Conservation (phyloP, 2,329 filamentous ascomycete species). For the Neocucurbitaria cava region DNA sequence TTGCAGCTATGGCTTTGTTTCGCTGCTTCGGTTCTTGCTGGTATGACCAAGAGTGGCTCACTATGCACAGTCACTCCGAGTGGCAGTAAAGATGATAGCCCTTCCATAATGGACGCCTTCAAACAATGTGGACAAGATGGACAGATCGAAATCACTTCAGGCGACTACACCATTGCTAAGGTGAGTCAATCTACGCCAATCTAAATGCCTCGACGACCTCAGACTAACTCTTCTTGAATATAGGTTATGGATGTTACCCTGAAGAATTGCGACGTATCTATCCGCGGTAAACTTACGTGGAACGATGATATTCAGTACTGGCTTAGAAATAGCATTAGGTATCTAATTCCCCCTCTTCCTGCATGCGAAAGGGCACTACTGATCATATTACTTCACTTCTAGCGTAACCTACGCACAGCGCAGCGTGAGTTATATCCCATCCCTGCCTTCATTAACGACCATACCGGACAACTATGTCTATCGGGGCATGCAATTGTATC, state of each 20-base stretch:
- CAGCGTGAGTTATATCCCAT: too few species aligned
- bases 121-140: conserved; percentile 38
- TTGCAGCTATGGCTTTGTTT: conserved; percentile 15
- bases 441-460: too few species aligned
- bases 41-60: conserved; percentile 31
- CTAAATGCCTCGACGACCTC: not conserved
- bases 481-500: not conserved
- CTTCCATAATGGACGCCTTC: conserved; percentile 36
- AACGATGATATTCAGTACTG: conserved; percentile 38
- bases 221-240: not conserved
- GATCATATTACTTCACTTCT: not conserved
- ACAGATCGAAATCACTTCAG: conserved; percentile 30
- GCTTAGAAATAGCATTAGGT: conserved; percentile 24
- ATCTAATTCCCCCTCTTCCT: not conserved
- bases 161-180: conserved; percentile 36
- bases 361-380: not conserved
- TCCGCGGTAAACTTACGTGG: conserved; percentile 35
- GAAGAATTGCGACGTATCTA: conserved; percentile 36
- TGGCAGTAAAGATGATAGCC: conserved; percentile 29
- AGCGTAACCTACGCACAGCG: too few species aligned
- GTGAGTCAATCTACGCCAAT: not conserved
- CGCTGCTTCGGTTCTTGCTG: conserved; percentile 14
- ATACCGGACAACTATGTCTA: too few species aligned
- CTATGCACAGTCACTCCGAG: conserved; percentile 33
- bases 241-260: conserved; percentile 33